Evolutionary conservation across 495 filamentous ascomycete genomes (phyloP).

Genomic region (Sabuloglossum arenarium): DNA sequence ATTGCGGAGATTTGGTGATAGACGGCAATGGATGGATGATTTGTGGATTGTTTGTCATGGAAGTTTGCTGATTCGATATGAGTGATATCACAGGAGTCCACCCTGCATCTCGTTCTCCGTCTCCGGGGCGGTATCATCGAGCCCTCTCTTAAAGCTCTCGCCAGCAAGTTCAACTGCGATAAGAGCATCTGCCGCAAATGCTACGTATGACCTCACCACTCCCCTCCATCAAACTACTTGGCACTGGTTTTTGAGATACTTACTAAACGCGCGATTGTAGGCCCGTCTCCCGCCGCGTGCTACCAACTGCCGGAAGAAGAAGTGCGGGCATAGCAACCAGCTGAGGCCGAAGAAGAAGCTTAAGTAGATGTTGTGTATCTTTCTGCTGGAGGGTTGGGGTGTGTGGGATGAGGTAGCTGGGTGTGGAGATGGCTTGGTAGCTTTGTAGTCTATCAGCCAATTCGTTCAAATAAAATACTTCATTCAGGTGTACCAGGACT

Average conservation of each 20-base stretch:
- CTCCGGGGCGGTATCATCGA: conserved; percentile 99
- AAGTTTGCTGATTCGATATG: conserved; percentile 1
- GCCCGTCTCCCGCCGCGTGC: conserved; percentile 94
- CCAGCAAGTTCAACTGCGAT: conserved; percentile 98
- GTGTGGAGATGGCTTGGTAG: background rate
- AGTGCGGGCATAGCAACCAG: conserved; percentile 99
- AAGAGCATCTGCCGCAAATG: conserved; percentile 99
- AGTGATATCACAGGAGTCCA: conserved; percentile 60
- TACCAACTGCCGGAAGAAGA: conserved; percentile 99
- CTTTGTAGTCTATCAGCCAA: background rate
- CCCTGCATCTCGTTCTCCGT: conserved; percentile 96
- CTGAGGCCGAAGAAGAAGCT: conserved; percentile 99
- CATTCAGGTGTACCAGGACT: no score
- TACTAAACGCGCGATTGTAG: conserved; percentile 16
- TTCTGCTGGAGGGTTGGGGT: background rate
- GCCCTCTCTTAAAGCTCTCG: conserved; percentile 94
- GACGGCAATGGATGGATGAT: no score
- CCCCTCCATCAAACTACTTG: background rate
- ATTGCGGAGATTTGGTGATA: no score
- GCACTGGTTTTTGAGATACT: background rate
- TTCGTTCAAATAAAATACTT: background rate
- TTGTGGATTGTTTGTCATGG: no score
- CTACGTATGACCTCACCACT: conserved; percentile 71
- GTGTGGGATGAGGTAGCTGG: background rate
- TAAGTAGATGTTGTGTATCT: conserved; percentile 42